These are phyloP conservation scores for Xanthoconium purpureum DNA, from an alignment of 768 basidiomycete genomes.

Conservation along the genomic window DNA sequence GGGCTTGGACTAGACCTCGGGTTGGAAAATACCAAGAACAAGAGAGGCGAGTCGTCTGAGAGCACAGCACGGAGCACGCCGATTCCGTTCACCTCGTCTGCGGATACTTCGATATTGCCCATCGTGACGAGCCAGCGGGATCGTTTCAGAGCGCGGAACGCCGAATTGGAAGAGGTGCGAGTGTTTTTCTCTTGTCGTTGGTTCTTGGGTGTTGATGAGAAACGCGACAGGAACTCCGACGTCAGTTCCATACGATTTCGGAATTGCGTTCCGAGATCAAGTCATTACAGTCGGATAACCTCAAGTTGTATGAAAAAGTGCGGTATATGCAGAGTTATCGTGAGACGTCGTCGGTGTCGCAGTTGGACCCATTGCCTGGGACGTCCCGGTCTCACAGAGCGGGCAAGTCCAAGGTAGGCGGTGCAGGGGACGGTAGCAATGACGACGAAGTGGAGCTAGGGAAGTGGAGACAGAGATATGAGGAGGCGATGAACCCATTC, in stretches of 20 bases:
- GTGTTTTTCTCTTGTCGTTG: not conserved
- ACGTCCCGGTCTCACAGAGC: slow-evolving; percentile 16
- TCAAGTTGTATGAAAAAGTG: slow-evolving; percentile 98
- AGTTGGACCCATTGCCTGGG: slow-evolving; percentile 66
- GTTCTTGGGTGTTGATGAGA: not conserved
- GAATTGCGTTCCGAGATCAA: slow-evolving; percentile 93
- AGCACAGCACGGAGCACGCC: slow-evolving; percentile 50
- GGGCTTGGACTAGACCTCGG: slow-evolving; percentile 62
- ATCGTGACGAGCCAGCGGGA: slow-evolving; percentile 98
- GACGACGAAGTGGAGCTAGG: slow-evolving; percentile 66
- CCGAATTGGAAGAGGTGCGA: slow-evolving; percentile 89
- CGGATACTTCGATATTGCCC: slow-evolving; percentile 94
- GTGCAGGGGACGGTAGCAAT: slow-evolving; percentile 29
- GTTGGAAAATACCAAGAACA: slow-evolving; percentile 11
- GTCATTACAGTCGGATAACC: slow-evolving; percentile 88
- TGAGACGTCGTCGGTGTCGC: slow-evolving; percentile 64
- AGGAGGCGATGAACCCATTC: slow-evolving; percentile 97
- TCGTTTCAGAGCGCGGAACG: slow-evolving; percentile 95
- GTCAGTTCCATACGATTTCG: slow-evolving; percentile 91
- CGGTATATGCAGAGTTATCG: slow-evolving; percentile 98
- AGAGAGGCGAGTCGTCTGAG: slow-evolving; percentile 19
- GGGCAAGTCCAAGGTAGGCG: slow-evolving; percentile 1
- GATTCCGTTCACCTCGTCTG: slow-evolving; percentile 67
- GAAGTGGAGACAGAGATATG: slow-evolving; percentile 88
- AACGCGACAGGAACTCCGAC: slow-evolving; percentile 74